Conservation (phyloP, 2,329 filamentous ascomycete genomes). For the Diaporthe sp. region DNA sequence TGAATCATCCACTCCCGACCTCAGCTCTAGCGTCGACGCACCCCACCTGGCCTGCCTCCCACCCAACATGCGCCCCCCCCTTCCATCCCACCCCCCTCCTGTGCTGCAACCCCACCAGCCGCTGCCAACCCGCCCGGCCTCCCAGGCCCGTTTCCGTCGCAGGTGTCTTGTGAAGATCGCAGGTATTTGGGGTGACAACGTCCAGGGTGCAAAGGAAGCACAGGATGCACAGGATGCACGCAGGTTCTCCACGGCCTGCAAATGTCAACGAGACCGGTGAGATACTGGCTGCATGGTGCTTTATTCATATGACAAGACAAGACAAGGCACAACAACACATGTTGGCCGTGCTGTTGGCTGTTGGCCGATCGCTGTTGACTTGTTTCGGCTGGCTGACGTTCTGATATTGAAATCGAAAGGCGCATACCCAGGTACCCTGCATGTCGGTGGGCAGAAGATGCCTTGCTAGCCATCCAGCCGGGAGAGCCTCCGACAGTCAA, state of each 20-base stretch:
- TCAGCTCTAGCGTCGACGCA: slow-evolving; percentile 30
- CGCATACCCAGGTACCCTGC: not conserved
- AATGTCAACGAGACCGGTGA: slow-evolving; percentile 38
- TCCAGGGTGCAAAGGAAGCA: slow-evolving; percentile 24
- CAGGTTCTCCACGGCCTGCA: slow-evolving; percentile 21
- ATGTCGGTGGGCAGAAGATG: not conserved
- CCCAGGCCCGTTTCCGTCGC: not conserved
- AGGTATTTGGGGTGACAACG: slow-evolving; percentile 13
- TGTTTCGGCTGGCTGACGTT: slow-evolving; percentile 19
- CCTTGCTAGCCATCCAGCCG: not conserved
- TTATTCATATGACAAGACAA: slow-evolving; percentile 36
- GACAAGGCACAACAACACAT: not conserved
- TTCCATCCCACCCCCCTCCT: slow-evolving; percentile 7
- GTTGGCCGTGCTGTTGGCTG: not conserved
- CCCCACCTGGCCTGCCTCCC: slow-evolving; percentile 1
- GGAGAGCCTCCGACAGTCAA: not conserved
- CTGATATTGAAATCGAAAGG: slow-evolving; percentile 14
- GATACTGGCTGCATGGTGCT: slow-evolving; percentile 41
- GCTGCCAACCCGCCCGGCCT: not conserved
- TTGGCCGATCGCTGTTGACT: slow-evolving; percentile 10
- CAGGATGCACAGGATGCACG: slow-evolving; percentile 13
- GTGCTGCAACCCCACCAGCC: slow-evolving; percentile 29
- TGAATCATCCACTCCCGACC: slow-evolving; percentile 30
- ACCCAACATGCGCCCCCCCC: not conserved
- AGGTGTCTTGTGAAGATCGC: slow-evolving; percentile 11